Evolutionary conservation across 2,329 filamentous ascomycete genomes (phyloP).

Genomic region (Onygena corvina): DNA sequence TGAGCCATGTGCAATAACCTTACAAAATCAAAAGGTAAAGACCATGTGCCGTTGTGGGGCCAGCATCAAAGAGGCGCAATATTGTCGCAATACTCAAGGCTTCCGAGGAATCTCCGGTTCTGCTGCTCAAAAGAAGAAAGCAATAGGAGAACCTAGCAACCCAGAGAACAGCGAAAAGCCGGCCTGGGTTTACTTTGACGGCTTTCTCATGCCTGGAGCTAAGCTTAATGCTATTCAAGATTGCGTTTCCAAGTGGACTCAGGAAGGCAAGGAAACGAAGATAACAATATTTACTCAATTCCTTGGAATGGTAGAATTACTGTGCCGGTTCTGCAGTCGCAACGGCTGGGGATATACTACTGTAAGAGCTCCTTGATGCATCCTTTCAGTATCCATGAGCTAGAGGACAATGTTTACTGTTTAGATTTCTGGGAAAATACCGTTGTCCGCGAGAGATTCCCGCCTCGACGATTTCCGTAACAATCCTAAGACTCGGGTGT

Average conservation of each 20-base stretch:
- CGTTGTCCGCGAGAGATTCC: slow-evolving; percentile 33
- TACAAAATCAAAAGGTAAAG: slow-evolving; percentile 14
- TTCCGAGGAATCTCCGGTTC: too few relatives aligned
- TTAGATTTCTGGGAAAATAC: slow-evolving; percentile 41
- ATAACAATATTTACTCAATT: slow-evolving; percentile 52
- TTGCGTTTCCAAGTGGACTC: slow-evolving; percentile 30
- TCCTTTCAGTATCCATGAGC: background rate
- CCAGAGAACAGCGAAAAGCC: slow-evolving; percentile 16
- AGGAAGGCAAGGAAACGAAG: slow-evolving; percentile 39
- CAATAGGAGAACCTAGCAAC: slow-evolving; percentile 11
- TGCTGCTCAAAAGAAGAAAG: slow-evolving; percentile 1
- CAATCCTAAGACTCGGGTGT: slow-evolving; percentile 31
- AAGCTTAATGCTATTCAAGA: slow-evolving; percentile 30
- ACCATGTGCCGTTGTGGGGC: slow-evolving; percentile 21
- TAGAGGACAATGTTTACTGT: background rate
- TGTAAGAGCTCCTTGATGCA: slow-evolving; percentile 19
- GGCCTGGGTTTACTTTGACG: slow-evolving; percentile 21
- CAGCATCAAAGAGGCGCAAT: background rate
- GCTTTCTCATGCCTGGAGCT: slow-evolving; percentile 25
- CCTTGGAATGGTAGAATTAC: slow-evolving; percentile 40
- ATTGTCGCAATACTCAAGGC: too few relatives aligned
- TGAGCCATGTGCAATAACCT: slow-evolving; percentile 32
- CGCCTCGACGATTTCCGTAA: slow-evolving; percentile 38
- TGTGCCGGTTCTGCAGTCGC: slow-evolving; percentile 39
- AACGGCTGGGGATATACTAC: slow-evolving; percentile 40